A percentile compares a stretch with the other conserved stretches of the same genome.
Conservation (phyloP, 176 grass and related monocot genomes). For the Miscanthus lutarioriparius region DNA sequence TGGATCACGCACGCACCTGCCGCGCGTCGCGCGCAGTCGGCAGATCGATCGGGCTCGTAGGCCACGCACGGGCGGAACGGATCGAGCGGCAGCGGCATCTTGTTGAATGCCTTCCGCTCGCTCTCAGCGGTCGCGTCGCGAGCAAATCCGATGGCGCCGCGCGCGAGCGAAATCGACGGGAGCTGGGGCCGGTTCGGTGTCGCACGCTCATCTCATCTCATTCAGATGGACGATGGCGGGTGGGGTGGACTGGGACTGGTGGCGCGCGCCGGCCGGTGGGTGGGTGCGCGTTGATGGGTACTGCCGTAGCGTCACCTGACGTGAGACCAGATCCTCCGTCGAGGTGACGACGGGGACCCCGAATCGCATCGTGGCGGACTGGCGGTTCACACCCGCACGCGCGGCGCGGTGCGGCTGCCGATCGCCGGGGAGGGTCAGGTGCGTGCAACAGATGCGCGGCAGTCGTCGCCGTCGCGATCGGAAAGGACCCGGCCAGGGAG, state of each 20-base stretch:
- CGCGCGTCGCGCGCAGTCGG: background rate
- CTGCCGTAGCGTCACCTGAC: background rate
- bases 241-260: too few relatives aligned
- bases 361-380: conserved; percentile 11
- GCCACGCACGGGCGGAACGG: background rate
- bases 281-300: background rate
- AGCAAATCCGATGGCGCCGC: conserved; percentile 1
- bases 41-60: background rate
- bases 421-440: background rate
- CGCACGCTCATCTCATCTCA: background rate
- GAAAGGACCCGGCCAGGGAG: background rate
- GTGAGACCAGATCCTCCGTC: background rate
- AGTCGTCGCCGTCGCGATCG: background rate
- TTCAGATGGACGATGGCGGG: background rate
- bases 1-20: background rate
- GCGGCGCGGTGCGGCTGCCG: background rate
- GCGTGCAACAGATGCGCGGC: background rate
- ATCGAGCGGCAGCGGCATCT: background rate
- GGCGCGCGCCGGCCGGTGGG: background rate
- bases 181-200: background rate
- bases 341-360: background rate
- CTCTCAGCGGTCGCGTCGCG: background rate
- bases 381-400: background rate
- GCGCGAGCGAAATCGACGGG: background rate
- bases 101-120: background rate